A percentile compares a stretch with the other conserved stretches of the same genome.
These are phyloP conservation scores for Tetracladium maxilliforme DNA, from an alignment of 2,329 filamentous ascomycete species.

Conservation along the genomic window DNA sequence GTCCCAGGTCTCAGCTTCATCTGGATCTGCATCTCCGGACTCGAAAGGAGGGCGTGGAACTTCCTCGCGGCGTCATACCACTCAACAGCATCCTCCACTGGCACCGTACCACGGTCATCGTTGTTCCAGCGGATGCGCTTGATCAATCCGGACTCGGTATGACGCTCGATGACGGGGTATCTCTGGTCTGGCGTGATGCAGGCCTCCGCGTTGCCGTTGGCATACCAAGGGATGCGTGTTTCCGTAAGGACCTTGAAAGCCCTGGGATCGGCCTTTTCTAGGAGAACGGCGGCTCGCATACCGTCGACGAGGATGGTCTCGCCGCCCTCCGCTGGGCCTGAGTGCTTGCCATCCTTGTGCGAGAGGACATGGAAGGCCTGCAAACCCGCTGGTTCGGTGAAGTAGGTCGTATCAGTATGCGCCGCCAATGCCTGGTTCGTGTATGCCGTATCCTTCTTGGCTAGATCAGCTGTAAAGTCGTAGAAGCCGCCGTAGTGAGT, in stretches of 20 bases:
- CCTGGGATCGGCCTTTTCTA: conserved; percentile 35
- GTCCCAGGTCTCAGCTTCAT: conserved; percentile 68
- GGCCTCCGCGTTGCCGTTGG: conserved; percentile 75
- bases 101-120: conserved; percentile 64
- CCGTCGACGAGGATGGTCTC: conserved; percentile 75
- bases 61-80: conserved; percentile 76
- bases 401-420: conserved; percentile 94
- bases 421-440: conserved; percentile 69
- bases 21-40: conserved; percentile 56
- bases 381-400: conserved; percentile 78
- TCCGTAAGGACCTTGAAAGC: conserved; percentile 42
- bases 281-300: conserved; percentile 52
- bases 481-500: conserved; percentile 83
- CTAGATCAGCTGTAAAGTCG: conserved; percentile 82
- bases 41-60: conserved; percentile 57
- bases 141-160: conserved; percentile 25
- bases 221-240: conserved; percentile 57
- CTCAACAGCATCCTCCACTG: conserved; percentile 29
- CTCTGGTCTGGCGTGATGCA: conserved; percentile 57
- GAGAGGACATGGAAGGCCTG: conserved; percentile 89
- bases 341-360: conserved; percentile 46
- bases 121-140: conserved; percentile 84
- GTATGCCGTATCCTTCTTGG: conserved; percentile 82
- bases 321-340: too few relatives aligned
- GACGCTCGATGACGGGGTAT: conserved; percentile 59